These are phyloP conservation scores for Pichia deserticola DNA, from an alignment of 805 yeast species.

Conservation along the genomic window DNA sequence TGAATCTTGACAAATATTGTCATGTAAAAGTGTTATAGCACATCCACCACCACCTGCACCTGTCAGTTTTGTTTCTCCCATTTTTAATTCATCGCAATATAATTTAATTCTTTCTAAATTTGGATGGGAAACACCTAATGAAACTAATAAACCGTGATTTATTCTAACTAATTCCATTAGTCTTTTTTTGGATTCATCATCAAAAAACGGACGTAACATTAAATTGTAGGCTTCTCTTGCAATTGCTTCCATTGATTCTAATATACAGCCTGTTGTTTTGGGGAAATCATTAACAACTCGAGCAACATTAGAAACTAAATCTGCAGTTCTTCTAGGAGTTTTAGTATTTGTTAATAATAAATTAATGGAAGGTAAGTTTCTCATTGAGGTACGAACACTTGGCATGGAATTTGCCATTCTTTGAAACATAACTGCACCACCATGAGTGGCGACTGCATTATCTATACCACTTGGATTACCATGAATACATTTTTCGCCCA, in stretches of 20 bases:
- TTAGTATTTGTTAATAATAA: constrained; percentile 76
- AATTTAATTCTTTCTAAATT: constrained; percentile 69
- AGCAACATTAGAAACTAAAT: constrained; percentile 71
- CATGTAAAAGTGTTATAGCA: constrained; percentile 75
- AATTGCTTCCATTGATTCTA: constrained; percentile 70
- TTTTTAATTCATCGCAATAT: constrained; percentile 49
- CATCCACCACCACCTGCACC: constrained; percentile 99
- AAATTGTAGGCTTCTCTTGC: constrained; percentile 66
- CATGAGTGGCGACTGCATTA: constrained; percentile 91
- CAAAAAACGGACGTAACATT: constrained; percentile 47
- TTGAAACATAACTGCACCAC: constrained; percentile 91
- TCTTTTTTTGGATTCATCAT: constrained; percentile 31
- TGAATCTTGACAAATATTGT: constrained; percentile 28
- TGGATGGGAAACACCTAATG: constrained; percentile 92
- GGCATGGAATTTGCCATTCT: constrained; percentile 51
- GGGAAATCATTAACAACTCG: constrained; percentile 47
- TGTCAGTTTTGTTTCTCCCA: constrained; percentile 90
- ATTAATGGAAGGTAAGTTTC: constrained; percentile 65
- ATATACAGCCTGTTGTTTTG: constrained; percentile 44
- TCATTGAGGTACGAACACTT: constrained; percentile 58
- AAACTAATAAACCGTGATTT: constrained; percentile 80
- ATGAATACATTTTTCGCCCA: constrained; percentile 93
- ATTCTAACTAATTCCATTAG: constrained; percentile 61
- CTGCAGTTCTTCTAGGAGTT: constrained; percentile 83
- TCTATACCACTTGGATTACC: constrained; percentile 97